Percentiles rank a stretch among this genome's conserved stretches.
These are phyloP conservation scores for Aspergillus sp. DNA, from an alignment of 2,329 filamentous ascomycete genomes.

Conservation along the genomic window DNA sequence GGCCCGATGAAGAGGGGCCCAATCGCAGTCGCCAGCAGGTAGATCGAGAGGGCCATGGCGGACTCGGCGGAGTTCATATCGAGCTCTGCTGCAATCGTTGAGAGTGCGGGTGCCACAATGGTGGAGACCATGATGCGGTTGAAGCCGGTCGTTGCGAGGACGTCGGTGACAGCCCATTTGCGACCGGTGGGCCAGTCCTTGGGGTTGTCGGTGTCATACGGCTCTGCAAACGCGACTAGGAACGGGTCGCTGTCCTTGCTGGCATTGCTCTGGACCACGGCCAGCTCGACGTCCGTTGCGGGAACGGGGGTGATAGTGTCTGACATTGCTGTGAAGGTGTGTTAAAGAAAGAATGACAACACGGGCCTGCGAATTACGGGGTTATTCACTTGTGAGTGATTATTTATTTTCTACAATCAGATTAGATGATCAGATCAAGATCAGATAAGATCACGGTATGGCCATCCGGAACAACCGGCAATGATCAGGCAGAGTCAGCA, in stretches of 20 bases:
- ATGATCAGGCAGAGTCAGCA: too few species aligned
- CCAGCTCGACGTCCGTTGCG: background rate
- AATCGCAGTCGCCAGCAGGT: slow-evolving; percentile 6
- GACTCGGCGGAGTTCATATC: slow-evolving; percentile 4
- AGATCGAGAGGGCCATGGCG: slow-evolving; percentile 6
- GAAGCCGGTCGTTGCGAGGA: slow-evolving; percentile 3
- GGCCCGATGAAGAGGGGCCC: slow-evolving; percentile 6
- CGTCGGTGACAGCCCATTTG: slow-evolving; percentile 5
- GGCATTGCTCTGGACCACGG: background rate
- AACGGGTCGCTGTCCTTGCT: background rate
- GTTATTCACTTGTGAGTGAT: too few species aligned
- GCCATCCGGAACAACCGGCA: too few species aligned
- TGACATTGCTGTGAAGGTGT: too few species aligned
- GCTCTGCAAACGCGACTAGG: background rate
- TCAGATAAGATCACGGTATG: too few species aligned
- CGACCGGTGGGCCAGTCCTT: slow-evolving; percentile 3
- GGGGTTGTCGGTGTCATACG: background rate
- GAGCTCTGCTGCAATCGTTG: background rate
- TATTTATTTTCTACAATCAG: too few species aligned
- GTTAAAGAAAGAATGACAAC: too few species aligned
- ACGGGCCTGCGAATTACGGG: too few species aligned
- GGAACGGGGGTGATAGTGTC: background rate
- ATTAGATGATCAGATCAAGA: too few species aligned
- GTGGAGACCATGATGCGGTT: slow-evolving; percentile 9
- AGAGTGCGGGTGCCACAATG: slow-evolving; percentile 6